Evolutionary conservation across 495 filamentous ascomycete genomes (phyloP).

Genomic region (Aspergillus leporis): DNA sequence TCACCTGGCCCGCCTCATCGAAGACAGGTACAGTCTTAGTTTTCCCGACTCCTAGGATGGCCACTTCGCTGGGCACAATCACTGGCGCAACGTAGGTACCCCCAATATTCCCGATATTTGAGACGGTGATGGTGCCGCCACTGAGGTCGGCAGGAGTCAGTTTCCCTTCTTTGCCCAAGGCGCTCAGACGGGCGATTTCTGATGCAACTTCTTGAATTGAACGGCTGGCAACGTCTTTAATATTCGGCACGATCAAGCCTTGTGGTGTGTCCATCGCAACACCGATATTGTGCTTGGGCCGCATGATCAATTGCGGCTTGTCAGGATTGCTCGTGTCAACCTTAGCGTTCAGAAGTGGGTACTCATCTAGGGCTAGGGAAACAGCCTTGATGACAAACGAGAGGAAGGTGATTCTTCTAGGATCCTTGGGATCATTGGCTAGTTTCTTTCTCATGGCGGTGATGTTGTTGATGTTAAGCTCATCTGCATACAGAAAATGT

Average conservation of each 20-base stretch:
- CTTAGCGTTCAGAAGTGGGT: slow-evolving; percentile 84
- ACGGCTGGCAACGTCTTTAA: slow-evolving; percentile 75
- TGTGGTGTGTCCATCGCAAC: slow-evolving; percentile 92
- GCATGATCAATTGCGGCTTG: slow-evolving; percentile 71
- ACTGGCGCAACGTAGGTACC: slow-evolving; percentile 90
- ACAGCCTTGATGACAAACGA: slow-evolving; percentile 97
- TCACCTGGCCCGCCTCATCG: slow-evolving; percentile 83
- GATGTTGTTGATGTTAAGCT: slow-evolving; percentile 74
- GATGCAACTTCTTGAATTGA: slow-evolving; percentile 75
- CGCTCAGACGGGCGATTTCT: slow-evolving; percentile 73
- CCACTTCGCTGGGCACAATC: slow-evolving; percentile 85
- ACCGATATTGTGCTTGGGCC: slow-evolving; percentile 89
- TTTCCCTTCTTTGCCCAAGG: slow-evolving; percentile 69
- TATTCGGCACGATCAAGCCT: slow-evolving; percentile 91
- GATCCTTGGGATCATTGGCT: slow-evolving; percentile 38
- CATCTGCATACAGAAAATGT: slow-evolving; percentile 90
- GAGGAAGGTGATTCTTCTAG: slow-evolving; percentile 75
- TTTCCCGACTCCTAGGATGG: slow-evolving; percentile 87
- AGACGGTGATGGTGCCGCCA: slow-evolving; percentile 92
- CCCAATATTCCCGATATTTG: slow-evolving; percentile 96
- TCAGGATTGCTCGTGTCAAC: slow-evolving; percentile 60
- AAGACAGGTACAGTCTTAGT: slow-evolving; percentile 68
- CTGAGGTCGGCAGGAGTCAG: slow-evolving; percentile 73
- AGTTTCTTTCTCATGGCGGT: slow-evolving; percentile 68
- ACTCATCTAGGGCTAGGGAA: slow-evolving; percentile 75